phyloP scores from a whole-genome alignment of 2,329 filamentous ascomycete species.

The Colletotrichum magnum region DNA sequence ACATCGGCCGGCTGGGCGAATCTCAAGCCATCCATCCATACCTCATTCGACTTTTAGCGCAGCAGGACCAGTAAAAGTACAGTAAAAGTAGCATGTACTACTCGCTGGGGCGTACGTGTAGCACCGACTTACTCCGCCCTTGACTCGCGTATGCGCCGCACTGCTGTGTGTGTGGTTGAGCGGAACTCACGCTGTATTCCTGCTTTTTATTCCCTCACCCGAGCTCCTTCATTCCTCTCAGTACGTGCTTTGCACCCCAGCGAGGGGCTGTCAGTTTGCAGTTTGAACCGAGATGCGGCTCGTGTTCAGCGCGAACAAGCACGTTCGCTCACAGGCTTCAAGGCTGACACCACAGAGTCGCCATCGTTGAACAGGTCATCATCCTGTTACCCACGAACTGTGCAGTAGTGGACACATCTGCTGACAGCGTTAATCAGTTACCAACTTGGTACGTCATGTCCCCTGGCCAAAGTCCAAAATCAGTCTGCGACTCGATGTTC shows the following conservation, averaged over 20 bases:
- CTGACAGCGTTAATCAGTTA: neutral
- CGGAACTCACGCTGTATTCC: neutral
- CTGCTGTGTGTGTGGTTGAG: neutral
- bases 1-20: slow-evolving; percentile 16
- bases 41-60: neutral
- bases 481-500: neutral
- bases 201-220: slow-evolving; percentile 22
- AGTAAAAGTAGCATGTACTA: neutral
- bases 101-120: slow-evolving; percentile 16
- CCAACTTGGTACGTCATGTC: neutral
- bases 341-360: no score
- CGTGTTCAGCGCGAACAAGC: no score
- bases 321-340: no score
- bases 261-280: neutral
- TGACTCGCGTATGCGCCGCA: slow-evolving; percentile 29
- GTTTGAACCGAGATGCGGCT: no score
- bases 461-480: neutral
- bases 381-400: no score
- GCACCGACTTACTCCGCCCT: slow-evolving; percentile 9
- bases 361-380: no score
- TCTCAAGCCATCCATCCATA: neutral
- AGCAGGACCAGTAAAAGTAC: neutral
- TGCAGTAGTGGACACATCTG: no score
- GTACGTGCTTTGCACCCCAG: neutral
- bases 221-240: neutral